phyloP scores from a whole-genome alignment of 352 stramenopile species.

The Globisporangium parvum region DNA sequence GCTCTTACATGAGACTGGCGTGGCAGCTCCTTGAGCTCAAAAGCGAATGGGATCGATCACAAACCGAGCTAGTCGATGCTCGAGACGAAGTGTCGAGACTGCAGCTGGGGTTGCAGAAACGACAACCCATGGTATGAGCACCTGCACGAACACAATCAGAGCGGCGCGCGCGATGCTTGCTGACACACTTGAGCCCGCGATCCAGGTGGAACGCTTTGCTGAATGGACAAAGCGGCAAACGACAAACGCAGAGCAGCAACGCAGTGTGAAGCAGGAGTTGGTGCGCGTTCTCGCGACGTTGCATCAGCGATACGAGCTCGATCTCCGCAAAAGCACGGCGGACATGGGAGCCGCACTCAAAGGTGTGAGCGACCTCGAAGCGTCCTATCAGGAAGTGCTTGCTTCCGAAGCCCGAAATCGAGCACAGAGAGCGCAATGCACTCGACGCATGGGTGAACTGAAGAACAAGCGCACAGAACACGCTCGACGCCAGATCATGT shows the following conservation, averaged over 20 bases:
- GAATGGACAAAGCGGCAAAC: neutral
- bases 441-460: neutral
- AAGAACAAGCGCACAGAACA: neutral
- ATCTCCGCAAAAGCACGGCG: neutral
- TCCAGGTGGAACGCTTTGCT: constrained; percentile 1
- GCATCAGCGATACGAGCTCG: neutral
- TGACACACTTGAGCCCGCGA: neutral
- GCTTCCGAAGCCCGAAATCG: neutral
- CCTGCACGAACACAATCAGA: neutral
- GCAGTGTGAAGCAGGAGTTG: neutral
- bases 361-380: neutral
- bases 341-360: neutral
- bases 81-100: neutral
- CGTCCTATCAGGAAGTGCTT: neutral
- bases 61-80: neutral
- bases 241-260: neutral
- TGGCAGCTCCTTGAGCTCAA: constrained; percentile 2
- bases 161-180: no score
- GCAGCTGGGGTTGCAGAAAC: constrained; percentile 1
- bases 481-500: neutral
- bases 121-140: constrained; percentile 1
- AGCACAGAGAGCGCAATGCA: neutral
- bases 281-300: neutral
- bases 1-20: neutral
- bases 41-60: neutral